Base-by-base conservation (phyloP, 1,139 yeast genomes). In the Taphrina pruni region DNA sequence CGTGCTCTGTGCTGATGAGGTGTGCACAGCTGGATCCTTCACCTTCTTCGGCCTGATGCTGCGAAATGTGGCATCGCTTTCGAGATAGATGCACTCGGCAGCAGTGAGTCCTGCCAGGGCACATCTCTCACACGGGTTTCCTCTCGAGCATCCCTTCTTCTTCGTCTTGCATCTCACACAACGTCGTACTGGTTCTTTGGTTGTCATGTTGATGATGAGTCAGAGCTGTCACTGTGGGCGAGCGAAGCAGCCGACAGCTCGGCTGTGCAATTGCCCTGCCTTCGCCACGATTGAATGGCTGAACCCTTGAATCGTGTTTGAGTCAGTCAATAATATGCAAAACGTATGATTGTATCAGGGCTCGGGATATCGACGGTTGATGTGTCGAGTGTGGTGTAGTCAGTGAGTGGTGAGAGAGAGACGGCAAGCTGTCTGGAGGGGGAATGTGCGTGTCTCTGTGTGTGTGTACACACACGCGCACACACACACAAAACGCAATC, bases 91-190 rank as follows among this genome's bases (percentile, higher is more conserved):
- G 43, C 67, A 64, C 36, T 64, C 67, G 2, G 43, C 67, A 17
- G 67, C 61, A 36, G 56, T 46, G 35, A 64, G 54, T 38, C 67
- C 67, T 20, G 67, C 67, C 54, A 64, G 20, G 17, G 67, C 67
- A 38, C 67, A 64, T 35, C 67, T 46, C 38, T 64, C 67, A 38
- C 67, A 64, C 2, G 67, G 67, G 45, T 36, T 55, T 54, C 67
- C 67, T 38, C 67, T 56, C 32, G 67, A 64, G 52, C 67, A 64
- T 48, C 67, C 67, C 67, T 64, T 64, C 56, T 64, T 64, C 67
- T 64, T 64, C 14, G 60, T 56, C 38, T 64, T 64, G 61, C 67
- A 64, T 9, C 67, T 38, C 17, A 64, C 67, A 46, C 67, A 64
- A 14, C 67, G 60, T 43, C 60, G 43, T 46, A 64, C 52, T n/a